Percentiles rank a stretch among this genome's conserved stretches.
These are phyloP conservation scores for Coniochaeta sp. DNA, from an alignment of 2,329 filamentous ascomycete species.

Conservation along the genomic window DNA sequence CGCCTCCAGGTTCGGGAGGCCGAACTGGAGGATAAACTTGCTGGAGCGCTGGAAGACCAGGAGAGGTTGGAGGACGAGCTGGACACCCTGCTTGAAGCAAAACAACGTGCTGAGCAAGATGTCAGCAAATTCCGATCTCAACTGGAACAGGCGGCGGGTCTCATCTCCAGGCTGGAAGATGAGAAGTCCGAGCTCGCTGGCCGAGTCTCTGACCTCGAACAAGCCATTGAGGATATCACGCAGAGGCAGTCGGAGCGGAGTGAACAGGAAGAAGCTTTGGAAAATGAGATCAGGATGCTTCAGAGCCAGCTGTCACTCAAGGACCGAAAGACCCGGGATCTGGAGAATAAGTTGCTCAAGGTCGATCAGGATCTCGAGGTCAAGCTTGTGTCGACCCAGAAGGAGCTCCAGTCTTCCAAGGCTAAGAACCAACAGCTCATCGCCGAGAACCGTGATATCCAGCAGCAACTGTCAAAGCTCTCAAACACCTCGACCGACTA, in stretches of 20 bases:
- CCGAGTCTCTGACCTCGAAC: constrained; percentile 63
- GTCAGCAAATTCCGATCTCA: constrained; percentile 72
- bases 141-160: constrained; percentile 81
- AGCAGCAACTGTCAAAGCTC: constrained; percentile 78
- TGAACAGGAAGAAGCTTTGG: constrained; percentile 67
- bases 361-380: constrained; percentile 84
- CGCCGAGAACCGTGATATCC: constrained; percentile 74
- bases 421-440: constrained; percentile 68
- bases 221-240: constrained; percentile 63
- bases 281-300: constrained; percentile 82
- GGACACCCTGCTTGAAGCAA: constrained; percentile 79
- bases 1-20: constrained; percentile 86
- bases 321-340: constrained; percentile 80
- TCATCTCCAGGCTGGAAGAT: constrained; percentile 78
- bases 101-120: constrained; percentile 81
- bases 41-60: constrained; percentile 87
- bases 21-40: constrained; percentile 87
- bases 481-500: constrained; percentile 91
- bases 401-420: constrained; percentile 70
- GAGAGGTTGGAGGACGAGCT: constrained; percentile 90
- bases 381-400: constrained; percentile 70
- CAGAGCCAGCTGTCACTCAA: constrained; percentile 85
- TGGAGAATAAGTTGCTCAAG: constrained; percentile 77
- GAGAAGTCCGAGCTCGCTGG: constrained; percentile 73
- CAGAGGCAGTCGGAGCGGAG: constrained; percentile 65